phyloP scores from a whole-genome alignment of 2,329 filamentous ascomycete genomes.

The Aspergillus sp. region DNA sequence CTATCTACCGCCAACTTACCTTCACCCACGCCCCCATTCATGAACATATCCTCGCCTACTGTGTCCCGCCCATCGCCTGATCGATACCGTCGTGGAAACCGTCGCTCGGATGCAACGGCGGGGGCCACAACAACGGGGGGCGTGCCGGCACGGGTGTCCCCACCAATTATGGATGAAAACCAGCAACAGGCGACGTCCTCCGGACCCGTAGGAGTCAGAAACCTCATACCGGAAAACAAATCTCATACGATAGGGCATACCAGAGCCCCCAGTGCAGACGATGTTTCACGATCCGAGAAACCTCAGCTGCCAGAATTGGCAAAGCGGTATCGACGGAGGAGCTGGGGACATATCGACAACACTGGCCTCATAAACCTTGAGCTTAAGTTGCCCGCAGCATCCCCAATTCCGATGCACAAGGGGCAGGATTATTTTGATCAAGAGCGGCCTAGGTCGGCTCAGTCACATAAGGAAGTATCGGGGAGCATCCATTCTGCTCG shows the following conservation, averaged over 20 bases:
- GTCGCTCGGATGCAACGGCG: constrained; percentile 52
- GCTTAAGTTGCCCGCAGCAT: constrained; percentile 33
- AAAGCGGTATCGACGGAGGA: constrained; percentile 77
- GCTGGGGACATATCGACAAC: constrained; percentile 67
- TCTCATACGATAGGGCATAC: constrained; percentile 48
- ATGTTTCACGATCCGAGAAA: constrained; percentile 57
- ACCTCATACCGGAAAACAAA: constrained; percentile 31
- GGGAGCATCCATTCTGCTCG: constrained; percentile 58
- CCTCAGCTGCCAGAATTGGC: constrained; percentile 63
- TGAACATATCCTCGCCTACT: constrained; percentile 50
- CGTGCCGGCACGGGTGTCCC: constrained; percentile 4
- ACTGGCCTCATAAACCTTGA: constrained; percentile 38
- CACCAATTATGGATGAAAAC: constrained; percentile 42
- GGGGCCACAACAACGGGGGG: constrained; percentile 14
- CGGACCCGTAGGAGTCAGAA: constrained; percentile 27
- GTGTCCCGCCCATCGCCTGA: constrained; percentile 71
- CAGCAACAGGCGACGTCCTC: constrained; percentile 18
- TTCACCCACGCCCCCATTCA: constrained; percentile 55
- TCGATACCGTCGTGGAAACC: constrained; percentile 72
- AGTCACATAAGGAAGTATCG: constrained; percentile 57
- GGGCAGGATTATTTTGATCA: constrained; percentile 37
- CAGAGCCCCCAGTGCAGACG: constrained; percentile 66
- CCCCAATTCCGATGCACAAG: constrained; percentile 30
- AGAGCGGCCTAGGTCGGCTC: constrained; percentile 36
- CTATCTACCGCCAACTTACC: constrained; percentile 52